Evolutionary conservation across 306 rosid species (phyloP).

Genomic region (Pyrus communis): DNA sequence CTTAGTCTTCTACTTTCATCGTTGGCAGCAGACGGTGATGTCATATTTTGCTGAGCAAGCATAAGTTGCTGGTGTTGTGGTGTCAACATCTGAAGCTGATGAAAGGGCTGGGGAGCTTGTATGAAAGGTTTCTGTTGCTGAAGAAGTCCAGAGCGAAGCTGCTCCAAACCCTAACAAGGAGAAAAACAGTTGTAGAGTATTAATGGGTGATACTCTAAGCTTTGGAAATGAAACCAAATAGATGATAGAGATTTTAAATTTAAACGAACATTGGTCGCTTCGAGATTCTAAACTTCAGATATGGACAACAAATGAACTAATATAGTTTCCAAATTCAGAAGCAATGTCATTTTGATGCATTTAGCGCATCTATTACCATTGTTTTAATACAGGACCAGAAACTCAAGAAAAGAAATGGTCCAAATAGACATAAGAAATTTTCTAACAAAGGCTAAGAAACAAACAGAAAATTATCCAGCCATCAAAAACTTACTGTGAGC

Average conservation of each 20-base stretch:
- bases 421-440: neutral
- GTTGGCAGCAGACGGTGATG: constrained; percentile 65
- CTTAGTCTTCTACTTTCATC: constrained; percentile 83
- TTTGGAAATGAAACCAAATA: neutral
- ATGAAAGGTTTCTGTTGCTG: constrained; percentile 87
- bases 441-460: neutral
- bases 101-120: constrained; percentile 85
- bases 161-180: constrained; percentile 74
- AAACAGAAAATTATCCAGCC: neutral
- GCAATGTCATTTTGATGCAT: neutral
- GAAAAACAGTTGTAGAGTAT: neutral
- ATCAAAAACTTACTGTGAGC: constrained; percentile 57
- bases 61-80: constrained; percentile 90
- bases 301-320: neutral
- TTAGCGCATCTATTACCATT: neutral
- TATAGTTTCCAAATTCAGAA: neutral
- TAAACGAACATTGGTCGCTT: neutral
- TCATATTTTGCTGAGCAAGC: constrained; percentile 88
- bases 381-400: neutral
- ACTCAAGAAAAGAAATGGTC: neutral
- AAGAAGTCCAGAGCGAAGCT: constrained; percentile 83
- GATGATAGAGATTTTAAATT: neutral
- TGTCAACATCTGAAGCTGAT: constrained; percentile 91
- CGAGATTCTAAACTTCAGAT: neutral
- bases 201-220: neutral